Conservation (phyloP, 2,329 filamentous ascomycete species). For the Gaeumannomyces sp. region DNA sequence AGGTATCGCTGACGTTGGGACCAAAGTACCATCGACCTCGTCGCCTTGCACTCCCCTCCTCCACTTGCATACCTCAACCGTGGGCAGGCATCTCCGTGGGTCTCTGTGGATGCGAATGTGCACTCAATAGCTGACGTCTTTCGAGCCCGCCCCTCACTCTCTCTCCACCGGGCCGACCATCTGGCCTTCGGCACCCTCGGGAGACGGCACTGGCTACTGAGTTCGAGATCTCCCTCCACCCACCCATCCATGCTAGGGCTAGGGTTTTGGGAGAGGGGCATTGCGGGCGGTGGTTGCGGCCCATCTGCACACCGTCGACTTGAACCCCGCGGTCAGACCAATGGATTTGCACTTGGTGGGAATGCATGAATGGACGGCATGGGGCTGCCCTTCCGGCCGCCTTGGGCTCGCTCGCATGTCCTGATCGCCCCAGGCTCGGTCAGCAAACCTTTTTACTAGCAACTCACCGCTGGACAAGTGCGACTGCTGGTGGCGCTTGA, state of each 20-base stretch:
- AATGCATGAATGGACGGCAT: no score
- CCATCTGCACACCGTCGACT: background rate
- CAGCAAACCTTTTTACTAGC: background rate
- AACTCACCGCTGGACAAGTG: background rate
- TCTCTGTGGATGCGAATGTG: background rate
- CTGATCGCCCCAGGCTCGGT: background rate
- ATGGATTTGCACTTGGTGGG: background rate
- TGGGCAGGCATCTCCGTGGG: background rate
- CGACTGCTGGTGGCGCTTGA: background rate
- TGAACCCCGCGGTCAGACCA: background rate
- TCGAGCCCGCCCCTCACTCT: background rate
- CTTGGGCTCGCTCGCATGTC: background rate
- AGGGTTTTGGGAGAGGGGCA: background rate
- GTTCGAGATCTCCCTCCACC: background rate
- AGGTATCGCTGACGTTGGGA: background rate
- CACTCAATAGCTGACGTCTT: background rate
- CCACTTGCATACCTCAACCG: background rate
- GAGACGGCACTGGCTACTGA: background rate
- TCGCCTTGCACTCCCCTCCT: background rate
- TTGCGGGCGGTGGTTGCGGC: background rate
- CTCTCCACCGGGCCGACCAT: background rate
- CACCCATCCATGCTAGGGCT: background rate
- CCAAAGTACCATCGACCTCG: background rate
- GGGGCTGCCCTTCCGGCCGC: no score
- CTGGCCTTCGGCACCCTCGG: background rate